Conservation (phyloP, 2,329 filamentous ascomycete species). For the Lomentospora prolificans region DNA sequence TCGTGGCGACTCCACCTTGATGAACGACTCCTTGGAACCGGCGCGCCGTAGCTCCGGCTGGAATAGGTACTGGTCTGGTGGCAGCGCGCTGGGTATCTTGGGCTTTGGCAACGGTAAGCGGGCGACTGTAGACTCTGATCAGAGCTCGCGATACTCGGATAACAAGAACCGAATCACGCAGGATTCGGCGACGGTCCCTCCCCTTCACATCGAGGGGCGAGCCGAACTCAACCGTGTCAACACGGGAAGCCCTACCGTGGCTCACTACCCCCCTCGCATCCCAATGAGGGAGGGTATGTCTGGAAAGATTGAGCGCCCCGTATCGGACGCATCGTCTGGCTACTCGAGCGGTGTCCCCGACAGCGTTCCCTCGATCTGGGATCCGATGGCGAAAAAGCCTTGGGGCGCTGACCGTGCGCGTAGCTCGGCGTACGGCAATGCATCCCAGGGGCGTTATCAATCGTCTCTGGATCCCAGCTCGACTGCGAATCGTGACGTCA, state of each 20-base stretch:
- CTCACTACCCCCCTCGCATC: constrained; percentile 43
- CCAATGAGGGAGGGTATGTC: constrained; percentile 47
- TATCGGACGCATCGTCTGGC: constrained; percentile 40
- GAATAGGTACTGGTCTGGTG: constrained; percentile 70
- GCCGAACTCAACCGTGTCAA: constrained; percentile 56
- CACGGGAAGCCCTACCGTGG: constrained; percentile 60
- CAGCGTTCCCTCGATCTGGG: constrained; percentile 50
- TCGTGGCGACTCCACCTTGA: constrained; percentile 21
- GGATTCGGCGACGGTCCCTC: constrained; percentile 61
- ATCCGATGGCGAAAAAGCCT: constrained; percentile 33
- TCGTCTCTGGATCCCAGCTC: constrained; percentile 17
- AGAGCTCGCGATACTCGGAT: constrained; percentile 46
- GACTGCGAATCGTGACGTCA: constrained; percentile 25
- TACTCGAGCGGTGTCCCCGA: constrained; percentile 59
- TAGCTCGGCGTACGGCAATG: constrained; percentile 38
- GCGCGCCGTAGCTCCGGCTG: constrained; percentile 59
- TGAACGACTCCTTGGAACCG: constrained; percentile 15
- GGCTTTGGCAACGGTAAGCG: constrained; percentile 43
- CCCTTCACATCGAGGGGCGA: constrained; percentile 54
- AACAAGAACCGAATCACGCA: constrained; percentile 41
- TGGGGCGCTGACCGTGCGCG: constrained; percentile 42
- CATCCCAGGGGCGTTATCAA: constrained; percentile 30
- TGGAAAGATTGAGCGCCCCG: constrained; percentile 49
- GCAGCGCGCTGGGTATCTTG: constrained; percentile 57
- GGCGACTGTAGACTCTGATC: constrained; percentile 43